Evolutionary conservation across 306 rosid species (phyloP).

Genomic region (Hylodesmum podocarpum): DNA sequence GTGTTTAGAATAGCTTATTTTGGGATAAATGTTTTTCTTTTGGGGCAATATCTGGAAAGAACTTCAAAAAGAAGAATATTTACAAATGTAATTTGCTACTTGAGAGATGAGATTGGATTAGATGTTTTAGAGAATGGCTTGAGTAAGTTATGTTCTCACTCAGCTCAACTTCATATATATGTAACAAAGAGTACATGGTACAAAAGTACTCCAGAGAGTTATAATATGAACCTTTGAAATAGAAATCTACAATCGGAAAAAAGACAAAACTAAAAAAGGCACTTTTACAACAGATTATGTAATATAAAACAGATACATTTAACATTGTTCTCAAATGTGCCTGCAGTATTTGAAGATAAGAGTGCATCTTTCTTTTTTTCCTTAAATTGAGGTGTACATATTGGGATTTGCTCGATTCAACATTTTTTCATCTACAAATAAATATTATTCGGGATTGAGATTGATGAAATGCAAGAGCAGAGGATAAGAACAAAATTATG

Average conservation of each 20-base stretch:
- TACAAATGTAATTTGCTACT: background rate
- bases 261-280: too few relatives aligned
- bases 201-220: too few relatives aligned
- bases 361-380: conserved; percentile 15
- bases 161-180: too few relatives aligned
- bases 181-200: too few relatives aligned
- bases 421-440: conserved; percentile 1
- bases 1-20: background rate
- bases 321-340: background rate
- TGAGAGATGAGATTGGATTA: too few relatives aligned
- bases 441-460: background rate
- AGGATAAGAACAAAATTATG: too few relatives aligned
- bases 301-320: too few relatives aligned
- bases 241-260: too few relatives aligned
- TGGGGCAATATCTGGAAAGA: background rate
- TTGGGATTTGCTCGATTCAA: background rate
- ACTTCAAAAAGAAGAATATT: background rate
- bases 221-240: too few relatives aligned
- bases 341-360: background rate
- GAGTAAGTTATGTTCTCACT: too few relatives aligned
- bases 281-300: too few relatives aligned
- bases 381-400: background rate
- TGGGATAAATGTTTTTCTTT: background rate
- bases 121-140: too few relatives aligned
- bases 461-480: conserved; percentile 1